These are phyloP conservation scores for Penicillium brevicompactum DNA, from an alignment of 2,329 filamentous ascomycete species.

Conservation along the genomic window DNA sequence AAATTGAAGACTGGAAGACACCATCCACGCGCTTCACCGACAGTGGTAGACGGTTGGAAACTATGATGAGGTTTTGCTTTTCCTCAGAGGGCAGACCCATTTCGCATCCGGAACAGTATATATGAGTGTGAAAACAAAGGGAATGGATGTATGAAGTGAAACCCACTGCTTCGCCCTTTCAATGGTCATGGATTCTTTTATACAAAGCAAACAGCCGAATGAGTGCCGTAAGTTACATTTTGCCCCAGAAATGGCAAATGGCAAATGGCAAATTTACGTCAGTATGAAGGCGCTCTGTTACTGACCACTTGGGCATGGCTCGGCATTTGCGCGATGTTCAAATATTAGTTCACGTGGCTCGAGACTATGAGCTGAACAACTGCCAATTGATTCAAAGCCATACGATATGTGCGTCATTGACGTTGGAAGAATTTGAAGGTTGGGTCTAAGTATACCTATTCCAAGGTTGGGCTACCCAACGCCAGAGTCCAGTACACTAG, in stretches of 20 bases:
- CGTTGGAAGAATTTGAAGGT: too few species aligned
- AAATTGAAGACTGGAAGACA: conserved; percentile 82
- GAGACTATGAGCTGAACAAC: too few species aligned
- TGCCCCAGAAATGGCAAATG: conserved; percentile 17
- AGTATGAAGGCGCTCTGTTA: conserved; percentile 13
- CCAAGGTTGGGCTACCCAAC: too few species aligned
- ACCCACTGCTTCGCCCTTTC: not conserved
- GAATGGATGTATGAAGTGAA: not conserved
- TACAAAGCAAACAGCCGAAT: not conserved
- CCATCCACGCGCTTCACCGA: conserved; percentile 86
- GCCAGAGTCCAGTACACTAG: too few species aligned
- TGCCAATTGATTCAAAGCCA: too few species aligned
- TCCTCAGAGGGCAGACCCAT: conserved; percentile 8
- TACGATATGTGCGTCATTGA: too few species aligned
- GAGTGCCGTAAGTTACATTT: conserved; percentile 3
- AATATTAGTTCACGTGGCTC: not conserved
- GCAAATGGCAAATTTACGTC: conserved; percentile 21
- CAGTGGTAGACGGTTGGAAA: conserved; percentile 89
- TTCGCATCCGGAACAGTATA: not conserved
- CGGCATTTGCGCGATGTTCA: not conserved
- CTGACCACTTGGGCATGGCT: not conserved
- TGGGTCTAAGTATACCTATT: too few species aligned
- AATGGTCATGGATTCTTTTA: not conserved
- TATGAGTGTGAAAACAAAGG: not conserved
- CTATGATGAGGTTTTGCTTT: conserved; percentile 59